Percentiles rank a stretch among this genome's conserved stretches.
Conservation (phyloP, 495 filamentous ascomycete species). For the Neurospora sp. region DNA sequence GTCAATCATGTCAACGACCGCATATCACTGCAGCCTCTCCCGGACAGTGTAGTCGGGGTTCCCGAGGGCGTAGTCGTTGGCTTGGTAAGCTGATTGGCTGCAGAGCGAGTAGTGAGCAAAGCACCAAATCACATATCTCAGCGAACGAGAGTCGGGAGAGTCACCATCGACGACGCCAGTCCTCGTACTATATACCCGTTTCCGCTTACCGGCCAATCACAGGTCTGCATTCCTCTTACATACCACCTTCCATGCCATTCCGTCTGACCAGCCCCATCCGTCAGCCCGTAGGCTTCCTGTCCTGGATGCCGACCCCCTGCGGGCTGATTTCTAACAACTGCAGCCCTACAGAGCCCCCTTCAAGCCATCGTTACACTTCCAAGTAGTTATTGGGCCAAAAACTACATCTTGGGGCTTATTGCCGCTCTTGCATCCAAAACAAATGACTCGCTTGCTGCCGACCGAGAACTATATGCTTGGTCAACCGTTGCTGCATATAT, state of each 20-base stretch:
- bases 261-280: background rate
- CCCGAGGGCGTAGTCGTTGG: background rate
- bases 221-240: background rate
- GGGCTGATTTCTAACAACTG: background rate
- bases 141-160: background rate
- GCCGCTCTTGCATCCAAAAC: background rate
- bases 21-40: background rate
- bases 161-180: background rate
- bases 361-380: background rate
- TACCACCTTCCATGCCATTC: background rate
- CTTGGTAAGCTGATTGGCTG: background rate
- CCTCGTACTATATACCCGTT: background rate
- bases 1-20: background rate
- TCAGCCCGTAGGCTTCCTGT: background rate
- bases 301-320: background rate
- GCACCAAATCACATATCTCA: background rate
- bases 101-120: background rate
- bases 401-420: background rate
- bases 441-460: background rate
- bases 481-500: background rate
- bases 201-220: background rate
- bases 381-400: background rate
- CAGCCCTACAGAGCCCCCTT: background rate
- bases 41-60: background rate
- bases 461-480: background rate